Base-by-base conservation (phyloP, 441 rosid genomes). In the Euphorbia celastroides region DNA sequence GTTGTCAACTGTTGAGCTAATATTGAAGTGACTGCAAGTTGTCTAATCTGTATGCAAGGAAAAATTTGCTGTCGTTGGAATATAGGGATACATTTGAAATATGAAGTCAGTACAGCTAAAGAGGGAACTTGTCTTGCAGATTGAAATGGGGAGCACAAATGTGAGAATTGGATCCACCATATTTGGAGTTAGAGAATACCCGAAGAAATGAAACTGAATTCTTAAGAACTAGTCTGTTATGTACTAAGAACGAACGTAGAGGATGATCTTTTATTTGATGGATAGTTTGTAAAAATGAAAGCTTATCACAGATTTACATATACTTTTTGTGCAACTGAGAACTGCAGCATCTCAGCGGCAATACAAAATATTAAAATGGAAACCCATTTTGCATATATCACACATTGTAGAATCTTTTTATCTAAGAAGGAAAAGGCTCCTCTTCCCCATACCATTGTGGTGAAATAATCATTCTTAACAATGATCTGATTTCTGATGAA, bases 101-200 rank as follows among this genome's bases (percentile, higher is more conserved):
- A 41, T n/a, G 28, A 52, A 66, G 56, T 41, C 38, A 16, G 41
- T 66, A 26, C 60, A 60, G 23, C 64, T 62, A 46, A 26, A 14
- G 11, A 17, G 38, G 57, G 23, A 55, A 4, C 19, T 41, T 55
- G 9, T 60, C 66, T 81, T 79, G 75, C 87, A 94, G 99, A 85
- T 91, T 52, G 97, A 92, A 92, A 89, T 62, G n/a, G n/a, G n/a
- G n/a, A n/a, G n/a, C n/a, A n/a, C n/a, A n/a, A n/a, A n/a, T n/a
- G n/a, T n/a, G n/a, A 89, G 97, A 73, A 75, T 92, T 30, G 97
- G 99, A 66, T 94, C 99, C 0, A 88, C 88, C 1, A 84, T 94
- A 69, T 94, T 94, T 57, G 97, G 97, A 52, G 83, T 94, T 2
- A 86, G 97, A 82, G 97, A 91, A 78, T 89, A 91, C 77, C 81